These are phyloP conservation scores for Delonix regia DNA, from an alignment of 306 rosid genomes.

Conservation along the genomic window DNA sequence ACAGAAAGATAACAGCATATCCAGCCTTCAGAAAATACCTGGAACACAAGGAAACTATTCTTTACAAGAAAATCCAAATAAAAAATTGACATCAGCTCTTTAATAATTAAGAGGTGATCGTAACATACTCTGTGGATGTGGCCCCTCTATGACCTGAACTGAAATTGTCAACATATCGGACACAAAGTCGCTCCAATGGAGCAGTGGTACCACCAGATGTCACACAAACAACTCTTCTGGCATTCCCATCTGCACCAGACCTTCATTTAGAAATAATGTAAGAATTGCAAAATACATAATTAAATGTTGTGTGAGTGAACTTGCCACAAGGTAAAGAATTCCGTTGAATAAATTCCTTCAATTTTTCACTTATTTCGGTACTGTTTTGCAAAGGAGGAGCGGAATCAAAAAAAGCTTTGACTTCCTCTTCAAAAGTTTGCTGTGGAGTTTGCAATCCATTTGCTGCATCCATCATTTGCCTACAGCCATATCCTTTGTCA, in stretches of 20 bases:
- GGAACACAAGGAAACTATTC: conserved; percentile 29
- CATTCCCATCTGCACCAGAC: conserved; percentile 39
- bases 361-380: conserved; percentile 47
- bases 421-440: conserved; percentile 52
- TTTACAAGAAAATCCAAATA: conserved; percentile 11
- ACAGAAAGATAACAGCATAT: conserved; percentile 86
- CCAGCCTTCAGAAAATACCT: conserved; percentile 93
- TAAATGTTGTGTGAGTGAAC: conserved; percentile 21
- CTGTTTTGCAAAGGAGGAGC: conserved; percentile 76
- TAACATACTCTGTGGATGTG: conserved; percentile 85
- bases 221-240: conserved; percentile 76
- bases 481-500: conserved; percentile 30
- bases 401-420: conserved; percentile 72
- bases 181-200: conserved; percentile 90
- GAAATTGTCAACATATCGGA: conserved; percentile 90
- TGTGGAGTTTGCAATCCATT: conserved; percentile 40
- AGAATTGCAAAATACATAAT: conserved; percentile 2
- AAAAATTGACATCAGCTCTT: background rate
- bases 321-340: conserved; percentile 56
- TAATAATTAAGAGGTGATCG: conserved; percentile 21
- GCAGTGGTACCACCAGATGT: conserved; percentile 98
- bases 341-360: conserved; percentile 58
- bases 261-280: conserved; percentile 16
- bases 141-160: conserved; percentile 99
- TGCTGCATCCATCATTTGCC: conserved; percentile 56